phyloP scores from a whole-genome alignment of 306 rosid species.

The Hippophae gyantsensis region DNA sequence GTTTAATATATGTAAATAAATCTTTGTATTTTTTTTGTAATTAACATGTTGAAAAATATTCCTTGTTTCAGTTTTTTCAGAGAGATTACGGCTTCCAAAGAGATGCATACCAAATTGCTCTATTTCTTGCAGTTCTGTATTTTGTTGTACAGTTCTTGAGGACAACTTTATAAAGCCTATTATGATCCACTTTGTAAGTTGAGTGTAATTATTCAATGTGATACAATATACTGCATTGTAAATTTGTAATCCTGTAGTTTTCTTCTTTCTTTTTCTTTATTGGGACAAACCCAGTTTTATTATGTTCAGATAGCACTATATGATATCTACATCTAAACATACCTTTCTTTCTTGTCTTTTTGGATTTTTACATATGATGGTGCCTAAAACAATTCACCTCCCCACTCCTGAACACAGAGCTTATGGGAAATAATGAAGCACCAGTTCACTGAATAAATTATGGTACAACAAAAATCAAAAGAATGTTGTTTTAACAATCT shows the following conservation, averaged over 20 bases:
- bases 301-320: not conserved
- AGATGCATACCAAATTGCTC: slow-evolving; percentile 78
- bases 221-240: not conserved
- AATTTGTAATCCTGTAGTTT: too few species aligned
- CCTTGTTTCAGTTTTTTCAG: slow-evolving; percentile 66
- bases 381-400: not conserved
- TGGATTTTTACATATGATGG: not conserved
- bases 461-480: slow-evolving; percentile 35
- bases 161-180: slow-evolving; percentile 44
- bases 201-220: not conserved
- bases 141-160: slow-evolving; percentile 69
- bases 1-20: too few species aligned
- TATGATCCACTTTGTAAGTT: not conserved
- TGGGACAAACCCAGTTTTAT: not conserved
- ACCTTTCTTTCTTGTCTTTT: not conserved
- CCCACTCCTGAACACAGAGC: not conserved
- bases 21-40: not conserved
- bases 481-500: slow-evolving; percentile 15
- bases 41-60: not conserved
- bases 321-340: not conserved
- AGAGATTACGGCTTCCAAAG: slow-evolving; percentile 66
- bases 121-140: slow-evolving; percentile 60
- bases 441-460: slow-evolving; percentile 29
- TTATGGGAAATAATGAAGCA: slow-evolving; percentile 14
- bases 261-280: too few species aligned